These are phyloP conservation scores for Penicillium silybi DNA, from an alignment of 495 filamentous ascomycete species.

Conservation along the genomic window DNA sequence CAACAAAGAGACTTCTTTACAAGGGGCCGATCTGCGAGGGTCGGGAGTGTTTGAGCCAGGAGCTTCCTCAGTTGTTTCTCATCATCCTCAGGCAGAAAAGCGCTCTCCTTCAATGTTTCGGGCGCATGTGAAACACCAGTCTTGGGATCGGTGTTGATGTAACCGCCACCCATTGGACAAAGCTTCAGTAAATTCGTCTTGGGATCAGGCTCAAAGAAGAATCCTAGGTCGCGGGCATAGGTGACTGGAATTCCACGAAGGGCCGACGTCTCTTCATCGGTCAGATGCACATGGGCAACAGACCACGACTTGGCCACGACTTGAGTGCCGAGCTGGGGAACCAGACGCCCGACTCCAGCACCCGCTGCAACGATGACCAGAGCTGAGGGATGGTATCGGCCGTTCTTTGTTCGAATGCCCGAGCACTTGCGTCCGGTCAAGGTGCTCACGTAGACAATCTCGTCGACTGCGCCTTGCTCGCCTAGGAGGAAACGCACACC, in stretches of 20 bases:
- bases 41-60: conserved; percentile 47
- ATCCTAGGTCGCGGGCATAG: conserved; percentile 52
- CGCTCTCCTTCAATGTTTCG: conserved; percentile 26
- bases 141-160: conserved; percentile 43
- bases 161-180: conserved; percentile 51
- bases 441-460: conserved; percentile 25
- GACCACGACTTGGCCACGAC: conserved; percentile 50
- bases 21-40: conserved; percentile 45
- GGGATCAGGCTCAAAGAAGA: conserved; percentile 57
- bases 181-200: conserved; percentile 52
- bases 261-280: conserved; percentile 42
- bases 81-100: conserved; percentile 46
- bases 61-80: conserved; percentile 43
- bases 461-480: conserved; percentile 20
- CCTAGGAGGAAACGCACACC: conserved; percentile 40
- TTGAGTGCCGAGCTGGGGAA: conserved; percentile 37
- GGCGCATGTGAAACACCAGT: conserved; percentile 32
- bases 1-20: conserved; percentile 50
- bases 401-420: conserved; percentile 34
- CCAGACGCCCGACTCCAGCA: conserved; percentile 33
- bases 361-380: conserved; percentile 44
- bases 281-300: conserved; percentile 52
- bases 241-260: conserved; percentile 53
- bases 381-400: conserved; percentile 31
- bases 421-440: conserved; percentile 20